A percentile compares a stretch with the other conserved stretches of the same genome.
Conservation (phyloP, 768 basidiomycete species). For the Pleurotus tuber-regium region DNA sequence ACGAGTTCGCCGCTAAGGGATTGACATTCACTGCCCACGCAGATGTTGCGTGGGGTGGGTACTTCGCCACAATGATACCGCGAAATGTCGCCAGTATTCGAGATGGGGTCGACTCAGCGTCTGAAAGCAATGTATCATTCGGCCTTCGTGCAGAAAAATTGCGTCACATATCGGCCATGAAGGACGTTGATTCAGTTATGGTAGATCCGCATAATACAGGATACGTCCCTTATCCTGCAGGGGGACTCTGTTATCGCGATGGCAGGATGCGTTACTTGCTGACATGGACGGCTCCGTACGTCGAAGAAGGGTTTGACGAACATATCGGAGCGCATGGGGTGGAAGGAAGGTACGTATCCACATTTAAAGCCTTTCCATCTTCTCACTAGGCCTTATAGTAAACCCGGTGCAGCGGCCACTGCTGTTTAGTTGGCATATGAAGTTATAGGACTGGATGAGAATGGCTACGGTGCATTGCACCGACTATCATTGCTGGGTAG, state of each 20-base stretch:
- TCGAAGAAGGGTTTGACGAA: constrained; percentile 22
- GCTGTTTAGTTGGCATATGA: constrained; percentile 34
- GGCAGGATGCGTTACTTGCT: constrained; percentile 32
- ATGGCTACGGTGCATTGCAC: constrained; percentile 36
- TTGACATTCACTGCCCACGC: constrained; percentile 39
- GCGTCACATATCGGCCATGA: constrained; percentile 26
- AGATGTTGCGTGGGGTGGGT: constrained; percentile 48
- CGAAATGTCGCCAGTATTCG: constrained; percentile 13
- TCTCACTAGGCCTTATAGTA: constrained; percentile 25
- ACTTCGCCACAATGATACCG: constrained; percentile 33
- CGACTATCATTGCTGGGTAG: constrained; percentile 37
- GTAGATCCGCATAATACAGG: constrained; percentile 41
- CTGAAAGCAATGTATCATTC: constrained; percentile 8
- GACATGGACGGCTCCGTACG: constrained; percentile 33
- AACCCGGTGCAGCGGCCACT: constrained; percentile 43
- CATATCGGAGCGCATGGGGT: constrained; percentile 44
- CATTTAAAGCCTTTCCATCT: too few relatives aligned
- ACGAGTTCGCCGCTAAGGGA: constrained; percentile 26
- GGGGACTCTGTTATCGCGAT: constrained; percentile 38
- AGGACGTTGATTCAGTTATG: constrained; percentile 35
- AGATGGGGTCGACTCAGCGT: too few relatives aligned
- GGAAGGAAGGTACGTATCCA: constrained; percentile 45
- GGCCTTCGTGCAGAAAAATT: constrained; percentile 14
- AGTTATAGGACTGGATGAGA: constrained; percentile 36
- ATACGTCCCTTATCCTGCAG: constrained; percentile 41